A percentile compares a stretch with the other conserved stretches of the same genome.
phyloP scores from a whole-genome alignment of 108 stramenopile species.

The Stephanodiscus triporus region DNA sequence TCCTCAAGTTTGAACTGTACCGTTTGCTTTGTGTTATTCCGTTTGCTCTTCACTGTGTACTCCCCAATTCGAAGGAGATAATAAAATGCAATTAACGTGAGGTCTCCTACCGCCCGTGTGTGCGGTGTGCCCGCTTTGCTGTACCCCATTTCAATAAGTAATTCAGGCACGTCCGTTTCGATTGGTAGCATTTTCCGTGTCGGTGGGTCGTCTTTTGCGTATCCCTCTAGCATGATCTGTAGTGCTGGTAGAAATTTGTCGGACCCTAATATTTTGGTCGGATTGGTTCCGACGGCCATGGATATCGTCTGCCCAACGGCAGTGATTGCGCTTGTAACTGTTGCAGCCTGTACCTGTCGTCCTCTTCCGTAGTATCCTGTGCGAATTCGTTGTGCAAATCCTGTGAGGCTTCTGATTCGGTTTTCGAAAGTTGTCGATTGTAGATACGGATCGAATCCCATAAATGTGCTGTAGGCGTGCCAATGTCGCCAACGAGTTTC shows the following conservation, averaged over 20 bases:
- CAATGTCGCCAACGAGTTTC: conserved; percentile 3
- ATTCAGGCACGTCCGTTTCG: conserved; percentile 11
- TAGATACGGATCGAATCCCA: conserved; percentile 14
- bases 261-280: neutral
- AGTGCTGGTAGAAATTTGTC: neutral
- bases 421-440: neutral
- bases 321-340: conserved; percentile 6
- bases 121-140: neutral
- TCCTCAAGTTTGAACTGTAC: conserved; percentile 13
- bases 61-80: conserved; percentile 10
- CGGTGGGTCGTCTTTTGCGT: neutral
- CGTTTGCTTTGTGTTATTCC: conserved; percentile 6
- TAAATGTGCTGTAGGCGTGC: neutral
- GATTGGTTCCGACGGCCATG: neutral
- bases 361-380: conserved; percentile 2
- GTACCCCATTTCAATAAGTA: too few species aligned
- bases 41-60: conserved; percentile 8
- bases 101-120: neutral
- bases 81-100: conserved; percentile 10
- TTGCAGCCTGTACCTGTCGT: neutral
- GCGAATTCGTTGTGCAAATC: neutral
- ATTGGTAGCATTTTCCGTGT: conserved; percentile 8
- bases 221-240: conserved; percentile 6
- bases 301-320: neutral
- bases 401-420: neutral